phyloP scores from a whole-genome alignment of 495 filamentous ascomycete species.

The Alectoria sarmentosa region DNA sequence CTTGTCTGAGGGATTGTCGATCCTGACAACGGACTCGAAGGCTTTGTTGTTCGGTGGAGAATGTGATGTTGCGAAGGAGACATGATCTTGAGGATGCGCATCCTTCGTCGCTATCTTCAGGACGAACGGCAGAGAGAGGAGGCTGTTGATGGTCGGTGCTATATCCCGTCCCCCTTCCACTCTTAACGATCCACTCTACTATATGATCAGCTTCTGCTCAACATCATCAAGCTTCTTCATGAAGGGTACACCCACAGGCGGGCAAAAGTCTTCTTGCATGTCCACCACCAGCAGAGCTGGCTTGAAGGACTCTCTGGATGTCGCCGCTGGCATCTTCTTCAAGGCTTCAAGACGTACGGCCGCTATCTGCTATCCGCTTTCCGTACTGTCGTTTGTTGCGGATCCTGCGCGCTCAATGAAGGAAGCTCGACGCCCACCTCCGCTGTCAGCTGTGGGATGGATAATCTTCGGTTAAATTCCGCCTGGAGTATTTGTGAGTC shows the following conservation, averaged over 20 bases:
- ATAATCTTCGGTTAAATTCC: background rate
- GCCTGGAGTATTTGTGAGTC: background rate
- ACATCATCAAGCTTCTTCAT: background rate
- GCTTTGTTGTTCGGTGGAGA: conserved; percentile 59
- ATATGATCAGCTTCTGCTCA: conserved; percentile 9
- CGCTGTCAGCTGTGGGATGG: background rate
- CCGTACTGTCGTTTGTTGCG: background rate
- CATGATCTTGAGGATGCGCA: conserved; percentile 76
- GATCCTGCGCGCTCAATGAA: background rate
- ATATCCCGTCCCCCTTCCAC: conserved; percentile 66
- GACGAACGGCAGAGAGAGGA: conserved; percentile 66
- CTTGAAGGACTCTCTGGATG: conserved; percentile 31
- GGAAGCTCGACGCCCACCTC: background rate
- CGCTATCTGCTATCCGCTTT: background rate
- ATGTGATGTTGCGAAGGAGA: conserved; percentile 87
- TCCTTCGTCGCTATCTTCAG: conserved; percentile 79
- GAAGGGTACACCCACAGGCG: conserved; percentile 53
- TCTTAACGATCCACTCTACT: conserved; percentile 72
- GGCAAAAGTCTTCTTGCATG: conserved; percentile 95
- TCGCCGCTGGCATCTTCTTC: conserved; percentile 7
- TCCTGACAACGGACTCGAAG: conserved; percentile 53
- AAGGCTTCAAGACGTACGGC: background rate
- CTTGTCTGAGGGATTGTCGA: conserved; percentile 61
- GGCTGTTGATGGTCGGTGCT: conserved; percentile 61
- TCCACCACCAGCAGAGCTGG: conserved; percentile 73